phyloP scores from a whole-genome alignment of 768 basidiomycete genomes.

The Russula vinacea region DNA sequence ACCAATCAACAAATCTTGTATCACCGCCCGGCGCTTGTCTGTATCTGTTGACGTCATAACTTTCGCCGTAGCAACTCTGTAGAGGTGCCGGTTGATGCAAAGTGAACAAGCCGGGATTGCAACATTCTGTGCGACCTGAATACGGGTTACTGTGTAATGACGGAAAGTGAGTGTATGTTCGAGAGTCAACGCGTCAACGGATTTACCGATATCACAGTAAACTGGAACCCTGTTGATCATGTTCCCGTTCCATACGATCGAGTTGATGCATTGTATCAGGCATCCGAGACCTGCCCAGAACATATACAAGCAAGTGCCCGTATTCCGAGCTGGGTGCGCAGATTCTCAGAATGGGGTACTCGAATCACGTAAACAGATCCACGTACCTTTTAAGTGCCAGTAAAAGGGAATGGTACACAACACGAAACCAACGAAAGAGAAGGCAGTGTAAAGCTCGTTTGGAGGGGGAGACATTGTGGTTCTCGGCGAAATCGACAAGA shows the following conservation, averaged over 20 bases:
- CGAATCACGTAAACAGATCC: background rate
- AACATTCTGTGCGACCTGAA: constrained; percentile 38
- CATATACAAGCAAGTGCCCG: constrained; percentile 72
- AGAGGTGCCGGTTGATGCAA: constrained; percentile 51
- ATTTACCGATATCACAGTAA: background rate
- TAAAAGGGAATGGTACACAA: constrained; percentile 50
- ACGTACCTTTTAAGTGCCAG: constrained; percentile 51
- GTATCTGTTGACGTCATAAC: constrained; percentile 35
- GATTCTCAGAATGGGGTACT: background rate
- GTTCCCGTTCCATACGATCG: background rate
- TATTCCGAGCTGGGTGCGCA: constrained; percentile 51
- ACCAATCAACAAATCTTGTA: constrained; percentile 33
- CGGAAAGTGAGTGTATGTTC: background rate
- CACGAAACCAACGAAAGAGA: constrained; percentile 47
- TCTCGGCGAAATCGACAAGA: no score
- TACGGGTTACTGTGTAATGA: constrained; percentile 39
- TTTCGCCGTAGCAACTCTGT: constrained; percentile 41
- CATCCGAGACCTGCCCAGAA: constrained; percentile 51
- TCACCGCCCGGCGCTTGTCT: background rate
- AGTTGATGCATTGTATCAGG: background rate
- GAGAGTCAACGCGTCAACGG: background rate
- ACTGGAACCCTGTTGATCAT: background rate
- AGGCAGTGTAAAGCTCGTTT: constrained; percentile 34
- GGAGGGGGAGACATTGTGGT: constrained; percentile 6
- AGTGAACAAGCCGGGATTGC: constrained; percentile 42